Percentiles rank a stretch among this genome's conserved stretches.
phyloP scores from a whole-genome alignment of 1,139 yeast genomes.

The Saccharomyces hybrid region DNA sequence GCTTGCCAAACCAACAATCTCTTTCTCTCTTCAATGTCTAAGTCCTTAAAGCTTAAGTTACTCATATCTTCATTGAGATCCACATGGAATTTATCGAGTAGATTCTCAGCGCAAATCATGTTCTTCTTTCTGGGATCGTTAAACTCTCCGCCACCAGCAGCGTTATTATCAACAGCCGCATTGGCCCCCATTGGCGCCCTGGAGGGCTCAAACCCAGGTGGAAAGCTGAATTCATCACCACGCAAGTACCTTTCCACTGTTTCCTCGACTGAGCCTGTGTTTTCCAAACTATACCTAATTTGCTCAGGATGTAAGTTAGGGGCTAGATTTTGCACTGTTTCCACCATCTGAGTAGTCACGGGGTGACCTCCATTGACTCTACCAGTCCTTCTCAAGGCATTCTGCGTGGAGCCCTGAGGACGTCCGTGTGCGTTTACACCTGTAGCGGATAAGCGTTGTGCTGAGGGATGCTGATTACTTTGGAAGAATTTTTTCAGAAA shows the following conservation, averaged over 20 bases:
- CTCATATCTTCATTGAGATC: slow-evolving; percentile 19
- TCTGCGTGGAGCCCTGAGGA: neutral
- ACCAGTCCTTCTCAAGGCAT: slow-evolving; percentile 14
- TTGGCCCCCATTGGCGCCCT: neutral
- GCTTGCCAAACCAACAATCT: slow-evolving; percentile 30
- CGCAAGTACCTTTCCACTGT: slow-evolving; percentile 65
- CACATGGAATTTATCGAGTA: slow-evolving; percentile 25
- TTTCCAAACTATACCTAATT: slow-evolving; percentile 51
- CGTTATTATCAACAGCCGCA: neutral
- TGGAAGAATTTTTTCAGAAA: neutral
- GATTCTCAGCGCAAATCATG: slow-evolving; percentile 28
- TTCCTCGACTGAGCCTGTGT: slow-evolving; percentile 65
- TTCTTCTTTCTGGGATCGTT: slow-evolving; percentile 27
- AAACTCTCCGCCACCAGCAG: slow-evolving; percentile 2
- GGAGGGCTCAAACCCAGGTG: slow-evolving; percentile 38
- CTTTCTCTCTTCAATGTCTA: slow-evolving; percentile 28
- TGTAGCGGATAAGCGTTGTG: neutral
- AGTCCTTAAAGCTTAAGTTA: slow-evolving; percentile 12
- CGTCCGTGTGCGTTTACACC: slow-evolving; percentile 2
- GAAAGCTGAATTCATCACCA: slow-evolving; percentile 56
- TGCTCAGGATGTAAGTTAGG: slow-evolving; percentile 62
- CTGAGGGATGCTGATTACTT: slow-evolving; percentile 1
- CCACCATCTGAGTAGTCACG: slow-evolving; percentile 71
- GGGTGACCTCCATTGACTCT: slow-evolving; percentile 8
- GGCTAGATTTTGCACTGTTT: slow-evolving; percentile 70